Evolutionary conservation across 2,329 filamentous ascomycete genomes (phyloP), one percentile per base, ranked within the genome.

Genomic region (Penicillium crustosum): DNA sequence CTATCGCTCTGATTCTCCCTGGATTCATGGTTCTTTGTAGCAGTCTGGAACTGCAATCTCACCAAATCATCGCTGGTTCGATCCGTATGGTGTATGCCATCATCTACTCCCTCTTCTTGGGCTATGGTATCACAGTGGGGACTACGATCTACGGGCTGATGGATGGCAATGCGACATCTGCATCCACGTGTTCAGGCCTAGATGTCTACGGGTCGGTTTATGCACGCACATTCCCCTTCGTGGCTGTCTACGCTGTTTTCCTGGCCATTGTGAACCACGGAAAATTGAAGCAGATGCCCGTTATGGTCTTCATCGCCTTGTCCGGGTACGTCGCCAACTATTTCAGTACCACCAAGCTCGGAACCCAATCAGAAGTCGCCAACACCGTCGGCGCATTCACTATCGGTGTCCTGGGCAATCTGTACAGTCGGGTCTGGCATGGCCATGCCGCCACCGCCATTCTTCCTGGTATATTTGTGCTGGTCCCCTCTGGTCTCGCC

Each of bases 361-460:
- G 82, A 35, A 83, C 82, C 52, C 91, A 90, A 67, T 85, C 86
- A 0, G 90, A 93, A 63, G 85, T 95, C 29, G 87, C 88, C 61
- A 91, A 89, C 72, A 90, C 90, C 33, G 81, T 95, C 6, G 90
- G 90, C 31, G 90, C 91, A 0, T 82, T 95, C 53, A 85, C 86
- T 1, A 86, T 95, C 19, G 91, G 91, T n/a, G 83, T 93, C 41
- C 77, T 92, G 50, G 90, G 90, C 10, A 95, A 95, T 66, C 70
- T 92, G 2, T 94, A 95, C 77, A 89, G 88, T 29, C 85, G 91
- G 10, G 68, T 82, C 21, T 75, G 89, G 19, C 91, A 93, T 70
- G 90, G 89, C 1, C 83, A 96, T 3, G 93, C 93, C 0, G 91
- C 91, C 0, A 91, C 91, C 0, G 89, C 90, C 4, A 91, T 97